Evolutionary conservation across 306 rosid genomes (phyloP), one percentile per base, ranked within the genome.

Genomic region (Astragalus glycyphyllos): DNA sequence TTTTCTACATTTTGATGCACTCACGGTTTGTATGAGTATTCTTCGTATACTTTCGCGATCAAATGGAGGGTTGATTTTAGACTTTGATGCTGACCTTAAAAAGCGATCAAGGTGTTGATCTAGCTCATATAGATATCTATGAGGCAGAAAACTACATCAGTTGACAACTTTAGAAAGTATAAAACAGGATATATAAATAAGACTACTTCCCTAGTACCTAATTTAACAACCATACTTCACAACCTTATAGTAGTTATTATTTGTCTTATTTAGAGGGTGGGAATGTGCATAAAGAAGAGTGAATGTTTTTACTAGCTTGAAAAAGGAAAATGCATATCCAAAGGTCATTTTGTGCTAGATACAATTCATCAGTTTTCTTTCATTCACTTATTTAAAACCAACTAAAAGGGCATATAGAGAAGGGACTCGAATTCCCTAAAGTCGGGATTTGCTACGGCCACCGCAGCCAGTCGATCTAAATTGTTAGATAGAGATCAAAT

Each of bases 21-120:
- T 88, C 17, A 82, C 98, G 41, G 98, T 93, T 81, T 87, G 82
- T 69, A 88, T 78, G 12, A 93, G 94, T 71, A 88, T 88, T 11
- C 76, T 84, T 71, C 90, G 53, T 23, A 93, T 81, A 76, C 49
- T 78, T 64, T 67, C 92, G 9, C 83, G 78, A 64, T 88, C 92
- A 56, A 81, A 88, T 35, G 94, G 90, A 29, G 78, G 83, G 31
- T 62, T 65, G 60, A 93, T 87, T 71, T 88, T 93, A 48, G 96
- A 85, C 90, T 62, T 73, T 17, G 77, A 74, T 51, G 98, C 96
- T 48, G 98, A 93, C 62, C 86, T 75, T 40, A 93, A 55, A 68
- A 93, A 87, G 29, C 96, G 92, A 32, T 90, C 90, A 37, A 93
- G 86, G 75, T 93, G 98, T 74, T 90, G 92, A 70, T 93, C 97